A percentile compares a stretch with the other conserved stretches of the same genome.
phyloP scores from a whole-genome alignment of 306 rosid species.

The Macrotyloma uniflorum region DNA sequence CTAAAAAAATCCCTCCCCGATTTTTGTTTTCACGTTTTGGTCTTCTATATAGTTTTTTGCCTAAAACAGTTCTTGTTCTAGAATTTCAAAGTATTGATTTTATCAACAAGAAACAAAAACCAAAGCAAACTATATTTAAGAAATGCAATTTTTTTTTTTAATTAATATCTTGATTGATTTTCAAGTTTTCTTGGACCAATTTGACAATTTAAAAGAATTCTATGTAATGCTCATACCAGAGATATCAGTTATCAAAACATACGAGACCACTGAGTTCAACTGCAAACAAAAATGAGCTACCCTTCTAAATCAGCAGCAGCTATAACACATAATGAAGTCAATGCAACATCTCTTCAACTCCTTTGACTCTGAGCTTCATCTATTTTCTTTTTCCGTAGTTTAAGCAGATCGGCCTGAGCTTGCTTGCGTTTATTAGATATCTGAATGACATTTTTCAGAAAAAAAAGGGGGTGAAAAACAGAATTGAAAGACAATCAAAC shows the following conservation, averaged over 20 bases:
- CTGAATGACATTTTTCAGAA: slow-evolving; percentile 45
- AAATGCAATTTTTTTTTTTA: too few relatives aligned
- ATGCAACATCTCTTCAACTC: slow-evolving; percentile 25
- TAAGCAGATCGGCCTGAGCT: slow-evolving; percentile 45
- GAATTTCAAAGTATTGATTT: too few relatives aligned
- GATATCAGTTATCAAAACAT: neutral
- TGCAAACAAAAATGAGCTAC: slow-evolving; percentile 14
- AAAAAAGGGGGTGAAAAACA: neutral
- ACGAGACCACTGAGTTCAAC: neutral
- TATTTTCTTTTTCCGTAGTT: slow-evolving; percentile 66
- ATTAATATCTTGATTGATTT: neutral
- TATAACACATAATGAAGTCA: neutral
- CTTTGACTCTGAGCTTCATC: slow-evolving; percentile 51
- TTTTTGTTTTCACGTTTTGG: too few relatives aligned
- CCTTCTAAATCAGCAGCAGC: neutral
- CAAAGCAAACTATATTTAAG: too few relatives aligned
- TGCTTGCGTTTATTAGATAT: slow-evolving; percentile 63
- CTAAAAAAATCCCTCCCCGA: too few relatives aligned
- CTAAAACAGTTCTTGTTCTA: too few relatives aligned
- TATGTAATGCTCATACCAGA: neutral
- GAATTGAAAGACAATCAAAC: slow-evolving; percentile 8
- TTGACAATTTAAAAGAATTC: neutral
- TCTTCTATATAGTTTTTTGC: too few relatives aligned
- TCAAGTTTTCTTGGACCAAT: neutral
- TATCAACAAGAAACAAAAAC: too few relatives aligned